Evolutionary conservation across 176 grass and related monocot genomes (phyloP).

Genomic region (Zizania latifolia): DNA sequence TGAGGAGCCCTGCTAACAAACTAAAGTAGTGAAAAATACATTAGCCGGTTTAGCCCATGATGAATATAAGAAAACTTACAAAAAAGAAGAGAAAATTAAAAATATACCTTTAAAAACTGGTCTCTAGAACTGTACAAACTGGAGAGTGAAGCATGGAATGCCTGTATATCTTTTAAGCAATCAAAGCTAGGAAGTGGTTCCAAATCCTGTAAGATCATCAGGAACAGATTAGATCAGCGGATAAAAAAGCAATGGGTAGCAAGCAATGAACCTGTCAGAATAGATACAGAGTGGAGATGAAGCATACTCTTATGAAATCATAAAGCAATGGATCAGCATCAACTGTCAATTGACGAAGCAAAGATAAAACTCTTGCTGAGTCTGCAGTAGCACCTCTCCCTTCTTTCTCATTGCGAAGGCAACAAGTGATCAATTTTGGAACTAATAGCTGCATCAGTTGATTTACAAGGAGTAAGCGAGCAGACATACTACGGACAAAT

Average conservation of each 20-base stretch:
- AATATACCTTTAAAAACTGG: conserved; percentile 73
- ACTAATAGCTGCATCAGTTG: conserved; percentile 60
- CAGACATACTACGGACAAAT: not conserved
- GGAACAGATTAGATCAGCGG: conserved; percentile 21
- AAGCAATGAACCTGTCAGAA: conserved; percentile 8
- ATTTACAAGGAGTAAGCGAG: conserved; percentile 3
- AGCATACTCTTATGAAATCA: conserved; percentile 82
- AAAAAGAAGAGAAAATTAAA: conserved; percentile 5
- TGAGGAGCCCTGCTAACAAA: conserved; percentile 75
- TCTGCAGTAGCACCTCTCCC: conserved; percentile 34
- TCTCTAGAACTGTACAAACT: conserved; percentile 58
- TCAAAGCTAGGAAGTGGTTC: conserved; percentile 72
- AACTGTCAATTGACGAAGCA: conserved; percentile 73
- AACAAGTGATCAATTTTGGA: conserved; percentile 77
- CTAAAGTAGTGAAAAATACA: conserved; percentile 42
- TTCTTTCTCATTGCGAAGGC: conserved; percentile 44
- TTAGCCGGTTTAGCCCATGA: conserved; percentile 27
- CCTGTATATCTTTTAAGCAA: conserved; percentile 78
- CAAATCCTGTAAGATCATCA: conserved; percentile 59
- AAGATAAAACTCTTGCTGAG: conserved; percentile 61
- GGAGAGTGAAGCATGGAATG: conserved; percentile 70
- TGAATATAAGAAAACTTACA: conserved; percentile 10
- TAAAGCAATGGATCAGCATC: conserved; percentile 67
- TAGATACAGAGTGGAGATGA: conserved; percentile 21
- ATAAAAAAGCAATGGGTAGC: not conserved